A percentile compares a stretch with the other conserved stretches of the same genome.
phyloP scores from a whole-genome alignment of 2,329 filamentous ascomycete genomes.

The Blumeriella jaapii region DNA sequence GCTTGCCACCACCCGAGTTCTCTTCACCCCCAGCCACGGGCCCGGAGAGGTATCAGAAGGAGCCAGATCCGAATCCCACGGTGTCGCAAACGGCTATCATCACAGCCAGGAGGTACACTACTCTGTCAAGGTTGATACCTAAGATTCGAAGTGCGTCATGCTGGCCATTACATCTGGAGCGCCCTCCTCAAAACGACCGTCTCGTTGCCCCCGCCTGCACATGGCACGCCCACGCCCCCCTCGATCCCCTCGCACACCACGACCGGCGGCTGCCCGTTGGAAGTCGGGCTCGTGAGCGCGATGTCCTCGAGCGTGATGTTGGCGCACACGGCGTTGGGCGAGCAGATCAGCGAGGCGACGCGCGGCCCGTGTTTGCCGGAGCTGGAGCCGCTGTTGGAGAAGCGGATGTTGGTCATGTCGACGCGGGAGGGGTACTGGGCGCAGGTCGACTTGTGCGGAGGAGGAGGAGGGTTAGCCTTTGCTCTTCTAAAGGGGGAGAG shows the following conservation, averaged over 20 bases:
- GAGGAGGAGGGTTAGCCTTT: not conserved
- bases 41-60: no score
- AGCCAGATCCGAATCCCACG: no score
- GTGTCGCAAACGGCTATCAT: no score
- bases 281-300: conserved; percentile 40
- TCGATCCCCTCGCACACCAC: conserved; percentile 40
- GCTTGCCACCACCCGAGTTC: no score
- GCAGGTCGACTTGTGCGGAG: conserved; percentile 31
- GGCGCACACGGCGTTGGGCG: conserved; percentile 43
- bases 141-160: no score
- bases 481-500: not conserved
- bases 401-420: conserved; percentile 46
- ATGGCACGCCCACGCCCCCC: conserved; percentile 10
- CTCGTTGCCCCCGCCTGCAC: no score
- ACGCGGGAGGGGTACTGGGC: conserved; percentile 42
- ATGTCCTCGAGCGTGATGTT: conserved; percentile 45
- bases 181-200: no score
- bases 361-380: conserved; percentile 43
- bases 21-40: no score
- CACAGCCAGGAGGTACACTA: no score
- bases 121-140: no score
- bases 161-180: no score
- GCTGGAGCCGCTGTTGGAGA: conserved; percentile 45
- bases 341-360: conserved; percentile 44
- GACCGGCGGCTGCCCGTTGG: conserved; percentile 31